These are phyloP conservation scores for Penicillium glabrum DNA, from an alignment of 2,329 filamentous ascomycete genomes.

Conservation along the genomic window DNA sequence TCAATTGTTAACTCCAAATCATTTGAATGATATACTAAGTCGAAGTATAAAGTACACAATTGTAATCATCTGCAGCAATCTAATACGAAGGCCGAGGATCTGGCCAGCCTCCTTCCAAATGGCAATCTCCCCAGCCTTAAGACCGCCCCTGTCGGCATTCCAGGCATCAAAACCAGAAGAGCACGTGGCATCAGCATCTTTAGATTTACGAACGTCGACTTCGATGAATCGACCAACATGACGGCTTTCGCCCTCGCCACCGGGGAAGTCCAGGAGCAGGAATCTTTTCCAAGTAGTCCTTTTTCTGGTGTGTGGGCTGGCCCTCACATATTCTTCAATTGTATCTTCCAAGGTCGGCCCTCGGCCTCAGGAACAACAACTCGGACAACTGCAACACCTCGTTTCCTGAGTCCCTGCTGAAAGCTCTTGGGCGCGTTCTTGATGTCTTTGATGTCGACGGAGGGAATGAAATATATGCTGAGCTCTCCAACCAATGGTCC, in stretches of 20 bases:
- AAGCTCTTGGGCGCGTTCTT: not conserved
- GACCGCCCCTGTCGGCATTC: not conserved
- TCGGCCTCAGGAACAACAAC: not conserved
- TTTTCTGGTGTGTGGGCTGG: not conserved
- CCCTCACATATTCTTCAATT: not conserved
- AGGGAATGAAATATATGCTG: not conserved
- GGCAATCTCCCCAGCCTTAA: not conserved
- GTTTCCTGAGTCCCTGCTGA: not conserved
- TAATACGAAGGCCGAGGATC: not conserved
- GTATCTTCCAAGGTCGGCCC: not conserved
- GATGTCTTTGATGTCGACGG: not conserved
- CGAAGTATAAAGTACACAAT: too few species aligned
- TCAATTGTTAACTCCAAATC: too few species aligned
- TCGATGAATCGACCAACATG: not conserved
- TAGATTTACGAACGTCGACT: not conserved
- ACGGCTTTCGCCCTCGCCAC: not conserved
- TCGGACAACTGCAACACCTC: not conserved
- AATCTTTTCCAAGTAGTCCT: not conserved
- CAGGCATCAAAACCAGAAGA: not conserved
- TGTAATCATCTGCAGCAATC: too few species aligned
- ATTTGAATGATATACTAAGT: too few species aligned
- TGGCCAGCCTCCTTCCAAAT: not conserved
- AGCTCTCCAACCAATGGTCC: not conserved
- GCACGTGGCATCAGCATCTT: not conserved
- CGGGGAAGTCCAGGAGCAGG: conserved; percentile 1